phyloP scores from a whole-genome alignment of 129 eudicot species.

The Flaveria sonorensis region DNA sequence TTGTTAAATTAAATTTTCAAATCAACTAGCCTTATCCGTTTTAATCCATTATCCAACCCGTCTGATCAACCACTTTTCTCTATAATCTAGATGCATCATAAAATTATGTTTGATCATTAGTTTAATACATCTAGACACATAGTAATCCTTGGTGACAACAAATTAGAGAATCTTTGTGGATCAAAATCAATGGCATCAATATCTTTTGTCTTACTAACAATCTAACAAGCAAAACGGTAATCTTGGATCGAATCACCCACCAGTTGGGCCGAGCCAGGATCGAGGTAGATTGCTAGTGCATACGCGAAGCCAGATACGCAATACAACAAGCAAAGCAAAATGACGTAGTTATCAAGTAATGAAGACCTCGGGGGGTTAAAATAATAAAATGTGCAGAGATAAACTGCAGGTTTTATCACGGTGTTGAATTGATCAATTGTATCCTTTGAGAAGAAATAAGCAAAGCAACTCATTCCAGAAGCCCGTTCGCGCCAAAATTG shows the following conservation, averaged over 20 bases:
- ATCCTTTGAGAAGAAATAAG: constrained; percentile 88
- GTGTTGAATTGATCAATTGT: constrained; percentile 88
- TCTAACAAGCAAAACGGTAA: neutral
- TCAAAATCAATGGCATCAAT: no score
- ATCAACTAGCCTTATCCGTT: neutral
- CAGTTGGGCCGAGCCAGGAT: constrained; percentile 90
- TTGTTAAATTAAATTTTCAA: neutral
- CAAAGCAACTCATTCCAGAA: constrained; percentile 97
- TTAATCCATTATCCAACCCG: neutral
- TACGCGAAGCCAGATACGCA: constrained; percentile 96
- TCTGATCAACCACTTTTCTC: no score
- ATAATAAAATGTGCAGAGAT: constrained; percentile 89
- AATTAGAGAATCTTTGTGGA: no score
- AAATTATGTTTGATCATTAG: no score
- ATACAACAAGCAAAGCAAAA: constrained; percentile 78
- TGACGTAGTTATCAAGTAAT: constrained; percentile 67
- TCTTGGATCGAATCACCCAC: constrained; percentile 35
- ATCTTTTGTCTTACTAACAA: neutral
- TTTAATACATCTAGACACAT: no score
- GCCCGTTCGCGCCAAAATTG: constrained; percentile 97
- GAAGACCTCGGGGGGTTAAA: constrained; percentile 93
- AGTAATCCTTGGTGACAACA: no score
- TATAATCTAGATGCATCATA: no score
- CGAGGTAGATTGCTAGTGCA: constrained; percentile 85
- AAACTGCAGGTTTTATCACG: constrained; percentile 82